These are phyloP conservation scores for Metschnikowia borealis DNA, from an alignment of 805 yeast species.

Conservation along the genomic window DNA sequence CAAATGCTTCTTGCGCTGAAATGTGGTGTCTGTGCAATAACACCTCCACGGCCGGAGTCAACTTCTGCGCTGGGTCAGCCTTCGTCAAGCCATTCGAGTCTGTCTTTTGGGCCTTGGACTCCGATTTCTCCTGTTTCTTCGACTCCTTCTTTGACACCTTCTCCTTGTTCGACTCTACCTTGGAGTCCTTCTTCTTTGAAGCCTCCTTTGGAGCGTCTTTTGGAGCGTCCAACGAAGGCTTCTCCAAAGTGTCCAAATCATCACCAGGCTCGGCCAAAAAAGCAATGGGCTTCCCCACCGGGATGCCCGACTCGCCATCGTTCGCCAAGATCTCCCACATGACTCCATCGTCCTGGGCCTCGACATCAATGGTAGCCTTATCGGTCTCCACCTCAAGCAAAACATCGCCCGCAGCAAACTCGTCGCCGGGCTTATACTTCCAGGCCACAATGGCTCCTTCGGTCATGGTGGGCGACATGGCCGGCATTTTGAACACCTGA, in stretches of 20 bases:
- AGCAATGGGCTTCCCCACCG: slow-evolving; percentile 90
- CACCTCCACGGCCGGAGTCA: slow-evolving; percentile 75
- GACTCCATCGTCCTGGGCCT: slow-evolving; percentile 88
- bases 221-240: slow-evolving; percentile 43
- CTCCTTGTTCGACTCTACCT: slow-evolving; percentile 2
- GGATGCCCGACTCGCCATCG: slow-evolving; percentile 75
- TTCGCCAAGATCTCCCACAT: slow-evolving; percentile 68
- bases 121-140: slow-evolving; percentile 1
- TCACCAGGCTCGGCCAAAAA: slow-evolving; percentile 84
- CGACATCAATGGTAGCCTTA: slow-evolving; percentile 79
- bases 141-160: slow-evolving; percentile 6
- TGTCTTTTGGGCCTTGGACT: not conserved
- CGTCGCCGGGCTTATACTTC: slow-evolving; percentile 71
- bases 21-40: slow-evolving; percentile 61
- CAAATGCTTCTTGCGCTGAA: slow-evolving; percentile 64
- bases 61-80: slow-evolving; percentile 64
- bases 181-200: slow-evolving; percentile 8
- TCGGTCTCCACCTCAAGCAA: slow-evolving; percentile 81
- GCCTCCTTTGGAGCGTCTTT: slow-evolving; percentile 9
- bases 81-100: not conserved
- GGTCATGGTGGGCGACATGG: slow-evolving; percentile 98
- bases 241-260: slow-evolving; percentile 60
- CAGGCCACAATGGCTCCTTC: slow-evolving; percentile 89
- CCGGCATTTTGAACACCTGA: slow-evolving; percentile 80
- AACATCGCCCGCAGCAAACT: slow-evolving; percentile 78